A percentile compares a stretch with the other conserved stretches of the same genome.
phyloP scores from a whole-genome alignment of 257 asterid genomes.

The Catharanthus roseus region DNA sequence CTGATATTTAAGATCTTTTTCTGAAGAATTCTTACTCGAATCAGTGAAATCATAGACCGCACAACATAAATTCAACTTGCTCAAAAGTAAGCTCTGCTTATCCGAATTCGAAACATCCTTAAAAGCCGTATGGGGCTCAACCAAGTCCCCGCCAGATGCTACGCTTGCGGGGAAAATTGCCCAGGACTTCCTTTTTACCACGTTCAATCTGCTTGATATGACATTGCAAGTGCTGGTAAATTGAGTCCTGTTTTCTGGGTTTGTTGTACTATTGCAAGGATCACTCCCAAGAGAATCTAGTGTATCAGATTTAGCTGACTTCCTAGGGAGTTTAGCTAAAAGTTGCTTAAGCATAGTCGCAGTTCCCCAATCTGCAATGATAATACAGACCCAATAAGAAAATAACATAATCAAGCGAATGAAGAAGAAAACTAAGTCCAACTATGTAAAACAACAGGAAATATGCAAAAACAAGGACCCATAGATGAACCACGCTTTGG shows the following conservation, averaged over 20 bases:
- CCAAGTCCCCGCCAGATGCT: slow-evolving; percentile 32
- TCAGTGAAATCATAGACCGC: slow-evolving; percentile 37
- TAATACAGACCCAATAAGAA: slow-evolving; percentile 7
- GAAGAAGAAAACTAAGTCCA: not conserved
- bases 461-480: not conserved
- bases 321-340: slow-evolving; percentile 46
- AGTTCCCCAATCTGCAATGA: slow-evolving; percentile 22
- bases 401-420: not conserved
- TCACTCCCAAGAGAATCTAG: slow-evolving; percentile 29
- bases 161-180: slow-evolving; percentile 48
- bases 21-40: slow-evolving; percentile 26
- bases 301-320: slow-evolving; percentile 33
- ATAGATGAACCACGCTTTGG: not conserved
- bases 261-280: slow-evolving; percentile 28
- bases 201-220: slow-evolving; percentile 34
- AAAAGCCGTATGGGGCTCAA: slow-evolving; percentile 35
- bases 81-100: slow-evolving; percentile 35
- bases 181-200: slow-evolving; percentile 41
- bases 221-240: slow-evolving; percentile 40
- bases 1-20: slow-evolving; percentile 42
- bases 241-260: slow-evolving; percentile 27
- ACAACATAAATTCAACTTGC: slow-evolving; percentile 43
- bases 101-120: slow-evolving; percentile 42
- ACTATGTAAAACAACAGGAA: not conserved
- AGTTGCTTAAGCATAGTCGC: slow-evolving; percentile 50